Base-by-base conservation (phyloP, 768 basidiomycete genomes). In the Mrakia gelida region DNA sequence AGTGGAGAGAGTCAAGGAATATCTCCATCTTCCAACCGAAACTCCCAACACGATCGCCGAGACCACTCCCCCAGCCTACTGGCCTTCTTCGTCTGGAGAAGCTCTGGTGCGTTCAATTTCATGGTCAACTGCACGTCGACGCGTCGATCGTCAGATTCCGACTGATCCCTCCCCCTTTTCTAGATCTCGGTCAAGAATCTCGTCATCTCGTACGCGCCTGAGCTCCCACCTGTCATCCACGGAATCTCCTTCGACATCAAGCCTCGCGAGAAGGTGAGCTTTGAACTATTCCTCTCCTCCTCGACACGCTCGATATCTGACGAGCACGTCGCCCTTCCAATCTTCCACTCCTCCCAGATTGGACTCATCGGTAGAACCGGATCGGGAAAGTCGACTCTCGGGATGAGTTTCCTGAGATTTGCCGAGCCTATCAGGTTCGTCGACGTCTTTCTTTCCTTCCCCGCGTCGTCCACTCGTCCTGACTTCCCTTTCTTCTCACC, bases 371-470 rank as follows among this genome's bases (percentile, higher is more conserved):
- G 54, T 32, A 9, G 74, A 38, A 75, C 75, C 7, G 92, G 91
- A 83, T 91, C 90, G 75, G 90, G 90, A 23, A 81, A 82, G 73
- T 77, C 72, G 23, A 94, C 93, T 0, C 86, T 95, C 73, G 92
- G 92, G 0, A 93, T 92, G 92, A 92, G 91, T 81, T 86, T 95
- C 28, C 84, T 95, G 73, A 89, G 92, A 80, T 94, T 95, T 81
- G 90, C 91, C 23, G 94, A 96, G 82, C 93, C 94, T 1, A 63
- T 68, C n/a, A 52, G 49, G 49, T 52, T 52, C 59, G 59, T 59
- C 1, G 28, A 28, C 26, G 43, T 61, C n/a, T 74, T 41, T 0
- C 6, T 54, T 13, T 61, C 30, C 34, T 15, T 38, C n/a, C 52
- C 52, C 52, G 13, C 52, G 52, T 16, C 52, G 13, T n/a, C 59